Conservation (phyloP, 2,329 filamentous ascomycete genomes). For the Plenodomus tracheiphilus region DNA sequence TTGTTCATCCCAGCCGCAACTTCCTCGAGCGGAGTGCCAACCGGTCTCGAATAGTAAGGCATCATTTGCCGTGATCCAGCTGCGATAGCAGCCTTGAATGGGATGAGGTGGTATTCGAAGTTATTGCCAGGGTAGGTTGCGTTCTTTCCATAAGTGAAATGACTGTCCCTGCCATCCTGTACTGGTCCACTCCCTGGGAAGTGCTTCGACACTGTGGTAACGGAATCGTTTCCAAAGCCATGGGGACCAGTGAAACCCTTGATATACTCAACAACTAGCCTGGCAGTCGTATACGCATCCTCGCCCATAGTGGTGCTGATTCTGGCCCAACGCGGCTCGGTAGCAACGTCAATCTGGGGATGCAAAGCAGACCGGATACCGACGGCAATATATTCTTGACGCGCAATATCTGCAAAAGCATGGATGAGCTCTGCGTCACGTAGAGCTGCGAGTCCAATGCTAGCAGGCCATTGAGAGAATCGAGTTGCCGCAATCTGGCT, state of each 20-base stretch:
- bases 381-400: conserved; percentile 52
- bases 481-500: conserved; percentile 49
- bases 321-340: conserved; percentile 57
- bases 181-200: conserved; percentile 58
- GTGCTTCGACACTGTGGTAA: conserved; percentile 57
- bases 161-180: conserved; percentile 56
- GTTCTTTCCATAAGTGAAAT: conserved; percentile 58
- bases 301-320: conserved; percentile 54
- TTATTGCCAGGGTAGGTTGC: conserved; percentile 55
- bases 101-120: conserved; percentile 55
- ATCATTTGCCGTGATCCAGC: conserved; percentile 57
- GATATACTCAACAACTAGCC: conserved; percentile 50
- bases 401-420: conserved; percentile 54
- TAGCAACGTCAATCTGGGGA: conserved; percentile 56
- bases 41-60: conserved; percentile 56
- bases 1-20: conserved; percentile 59
- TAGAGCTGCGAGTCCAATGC: conserved; percentile 55
- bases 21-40: conserved; percentile 52
- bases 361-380: conserved; percentile 54
- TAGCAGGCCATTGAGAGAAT: conserved; percentile 58
- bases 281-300: conserved; percentile 48
- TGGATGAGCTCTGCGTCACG: conserved; percentile 50
- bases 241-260: conserved; percentile 52
- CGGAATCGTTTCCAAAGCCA: conserved; percentile 48
- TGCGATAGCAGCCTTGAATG: conserved; percentile 56